Percentiles rank a stretch among this genome's conserved stretches.
Evolutionary conservation across 2,329 filamentous ascomycete species (phyloP).

Genomic region (Hymenoscyphus linearis): DNA sequence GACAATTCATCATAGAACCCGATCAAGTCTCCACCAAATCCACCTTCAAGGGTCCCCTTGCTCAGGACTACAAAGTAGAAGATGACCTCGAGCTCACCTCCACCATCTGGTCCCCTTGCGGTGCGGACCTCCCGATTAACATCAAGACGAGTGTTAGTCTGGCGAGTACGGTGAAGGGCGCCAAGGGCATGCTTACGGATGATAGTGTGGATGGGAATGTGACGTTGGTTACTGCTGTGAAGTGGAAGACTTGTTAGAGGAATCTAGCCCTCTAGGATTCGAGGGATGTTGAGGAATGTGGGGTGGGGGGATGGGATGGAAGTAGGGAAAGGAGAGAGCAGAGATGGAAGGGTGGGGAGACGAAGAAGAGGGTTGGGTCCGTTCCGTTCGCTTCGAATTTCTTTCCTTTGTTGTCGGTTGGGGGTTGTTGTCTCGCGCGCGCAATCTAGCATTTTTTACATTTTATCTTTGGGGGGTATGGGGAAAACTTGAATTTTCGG

Average conservation of each 20-base stretch:
- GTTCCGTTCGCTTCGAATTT: no score
- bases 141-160: constrained; percentile 4
- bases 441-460: no score
- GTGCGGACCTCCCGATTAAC: constrained; percentile 14
- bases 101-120: constrained; percentile 13
- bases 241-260: constrained; percentile 7
- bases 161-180: neutral
- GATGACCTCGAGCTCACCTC: constrained; percentile 4
- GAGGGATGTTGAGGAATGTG: no score
- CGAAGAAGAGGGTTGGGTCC: no score
- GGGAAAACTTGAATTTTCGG: no score
- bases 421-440: no score
- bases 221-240: constrained; percentile 3
- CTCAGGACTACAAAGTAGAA: constrained; percentile 6
- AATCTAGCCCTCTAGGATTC: no score
- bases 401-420: no score
- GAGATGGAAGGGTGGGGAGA: no score
- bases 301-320: no score
- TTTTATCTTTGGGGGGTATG: no score
- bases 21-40: constrained; percentile 8
- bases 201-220: constrained; percentile 9
- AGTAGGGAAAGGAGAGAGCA: no score
- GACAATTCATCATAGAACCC: neutral
- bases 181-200: constrained; percentile 6
- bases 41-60: constrained; percentile 6